Evolutionary conservation across 1,139 yeast genomes (phyloP).

Genomic region (Saccharomyces hybrid): DNA sequence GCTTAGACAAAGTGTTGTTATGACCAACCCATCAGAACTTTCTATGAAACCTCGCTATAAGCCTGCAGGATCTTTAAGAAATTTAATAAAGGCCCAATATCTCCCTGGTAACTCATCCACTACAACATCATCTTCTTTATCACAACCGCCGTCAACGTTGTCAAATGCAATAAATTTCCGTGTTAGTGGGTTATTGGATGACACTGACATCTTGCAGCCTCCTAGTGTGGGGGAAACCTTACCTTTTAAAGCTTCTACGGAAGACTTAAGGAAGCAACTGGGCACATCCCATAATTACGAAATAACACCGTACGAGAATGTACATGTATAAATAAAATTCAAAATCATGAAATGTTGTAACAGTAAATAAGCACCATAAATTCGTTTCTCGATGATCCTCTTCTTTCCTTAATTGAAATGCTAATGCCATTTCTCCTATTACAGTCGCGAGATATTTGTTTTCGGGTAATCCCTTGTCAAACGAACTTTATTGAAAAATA

Average conservation of each 20-base stretch:
- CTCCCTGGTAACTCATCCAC: background rate
- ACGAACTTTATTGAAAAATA: background rate
- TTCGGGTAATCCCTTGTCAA: background rate
- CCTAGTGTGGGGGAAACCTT: slow-evolving; percentile 22
- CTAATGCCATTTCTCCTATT: background rate
- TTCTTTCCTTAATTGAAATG: background rate
- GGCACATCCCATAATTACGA: slow-evolving; percentile 32
- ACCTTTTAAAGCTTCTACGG: slow-evolving; percentile 31
- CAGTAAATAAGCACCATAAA: background rate
- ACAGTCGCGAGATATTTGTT: background rate
- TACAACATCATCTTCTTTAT: background rate
- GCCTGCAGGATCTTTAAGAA: slow-evolving; percentile 54
- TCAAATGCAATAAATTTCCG: slow-evolving; percentile 8
- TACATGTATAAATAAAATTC: background rate
- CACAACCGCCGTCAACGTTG: background rate
- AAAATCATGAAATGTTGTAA: background rate
- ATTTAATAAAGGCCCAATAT: slow-evolving; percentile 9
- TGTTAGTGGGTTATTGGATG: slow-evolving; percentile 25
- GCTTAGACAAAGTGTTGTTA: slow-evolving; percentile 58
- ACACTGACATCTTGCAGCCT: slow-evolving; percentile 19
- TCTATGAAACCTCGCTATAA: slow-evolving; percentile 47
- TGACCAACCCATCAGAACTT: slow-evolving; percentile 66
- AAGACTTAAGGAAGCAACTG: slow-evolving; percentile 33
- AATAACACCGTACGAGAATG: slow-evolving; percentile 9
- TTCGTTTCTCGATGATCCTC: background rate